phyloP scores from a whole-genome alignment of 116 monocot genomes.

The Iris pallida region DNA sequence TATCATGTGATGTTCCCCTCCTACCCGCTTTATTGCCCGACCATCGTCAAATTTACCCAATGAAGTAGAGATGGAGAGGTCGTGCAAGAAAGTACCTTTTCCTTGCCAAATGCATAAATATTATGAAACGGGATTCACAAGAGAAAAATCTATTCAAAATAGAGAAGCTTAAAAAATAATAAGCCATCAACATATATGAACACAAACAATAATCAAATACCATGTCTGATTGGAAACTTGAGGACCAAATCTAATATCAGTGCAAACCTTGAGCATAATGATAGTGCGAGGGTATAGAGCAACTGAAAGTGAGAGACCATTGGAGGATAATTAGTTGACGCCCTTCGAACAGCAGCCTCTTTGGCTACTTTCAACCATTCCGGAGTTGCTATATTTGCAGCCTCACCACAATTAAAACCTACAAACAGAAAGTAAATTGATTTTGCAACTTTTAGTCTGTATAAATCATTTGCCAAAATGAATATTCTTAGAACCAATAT shows the following conservation, averaged over 20 bases:
- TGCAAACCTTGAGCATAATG: slow-evolving; percentile 38
- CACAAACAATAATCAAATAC: background rate
- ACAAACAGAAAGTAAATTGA: slow-evolving; percentile 10
- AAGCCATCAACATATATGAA: too few species aligned
- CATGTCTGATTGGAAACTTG: background rate
- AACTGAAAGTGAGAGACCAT: slow-evolving; percentile 66
- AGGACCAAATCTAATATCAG: background rate
- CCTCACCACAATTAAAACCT: slow-evolving; percentile 67
- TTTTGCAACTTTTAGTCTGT: too few species aligned
- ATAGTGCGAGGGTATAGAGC: slow-evolving; percentile 49
- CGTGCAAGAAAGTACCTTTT: too few species aligned
- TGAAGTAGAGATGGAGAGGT: too few species aligned
- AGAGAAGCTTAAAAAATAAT: background rate
- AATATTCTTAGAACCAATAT: too few species aligned
- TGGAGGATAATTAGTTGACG: slow-evolving; percentile 51
- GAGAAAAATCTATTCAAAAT: background rate
- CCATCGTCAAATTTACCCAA: too few species aligned
- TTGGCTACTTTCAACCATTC: slow-evolving; percentile 51
- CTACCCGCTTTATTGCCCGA: too few species aligned
- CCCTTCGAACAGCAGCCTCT: slow-evolving; percentile 61
- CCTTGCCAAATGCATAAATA: too few species aligned
- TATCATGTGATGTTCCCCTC: too few species aligned
- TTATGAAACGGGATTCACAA: too few species aligned
- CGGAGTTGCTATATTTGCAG: slow-evolving; percentile 61
- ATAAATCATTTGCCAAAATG: too few species aligned